Conservation (phyloP, 495 filamentous ascomycete species). For the Hypoxylon lenormandii region DNA sequence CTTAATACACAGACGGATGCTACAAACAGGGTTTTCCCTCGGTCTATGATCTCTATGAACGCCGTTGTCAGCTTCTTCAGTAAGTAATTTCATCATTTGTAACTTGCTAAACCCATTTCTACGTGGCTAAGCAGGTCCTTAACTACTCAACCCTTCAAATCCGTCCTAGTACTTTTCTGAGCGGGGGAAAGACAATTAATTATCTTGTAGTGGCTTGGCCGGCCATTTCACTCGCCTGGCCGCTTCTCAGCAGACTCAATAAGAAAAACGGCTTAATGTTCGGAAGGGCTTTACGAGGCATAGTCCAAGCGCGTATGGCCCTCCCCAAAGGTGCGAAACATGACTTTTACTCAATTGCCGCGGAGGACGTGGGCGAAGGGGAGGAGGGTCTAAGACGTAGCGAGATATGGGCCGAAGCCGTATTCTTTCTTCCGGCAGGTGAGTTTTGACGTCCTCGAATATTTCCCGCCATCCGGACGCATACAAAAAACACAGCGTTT, state of each 20-base stretch:
- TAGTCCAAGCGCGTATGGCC: background rate
- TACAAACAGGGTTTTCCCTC: background rate
- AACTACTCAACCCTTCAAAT: too few species aligned
- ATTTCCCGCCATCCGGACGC: too few species aligned
- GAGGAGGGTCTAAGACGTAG: background rate
- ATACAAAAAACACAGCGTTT: too few species aligned
- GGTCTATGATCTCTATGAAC: background rate
- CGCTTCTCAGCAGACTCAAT: background rate
- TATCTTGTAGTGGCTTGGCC: background rate
- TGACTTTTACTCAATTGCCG: conserved; percentile 2
- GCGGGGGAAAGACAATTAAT: background rate
- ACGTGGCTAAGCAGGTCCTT: too few species aligned
- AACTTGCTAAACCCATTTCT: too few species aligned
- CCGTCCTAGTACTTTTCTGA: too few species aligned
- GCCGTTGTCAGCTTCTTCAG: background rate
- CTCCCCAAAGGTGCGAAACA: background rate
- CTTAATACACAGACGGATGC: background rate
- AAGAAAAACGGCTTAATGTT: conserved; percentile 4
- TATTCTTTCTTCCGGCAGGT: conserved; percentile 17
- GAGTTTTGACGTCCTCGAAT: background rate
- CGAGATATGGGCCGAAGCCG: conserved; percentile 4
- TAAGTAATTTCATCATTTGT: background rate
- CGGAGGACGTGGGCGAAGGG: background rate
- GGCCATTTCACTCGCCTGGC: background rate
- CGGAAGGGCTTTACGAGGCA: background rate